Evolutionary conservation across 805 yeast genomes (phyloP), one percentile per base, ranked within the genome.

Genomic region (Wickerhamiella parazyma): DNA sequence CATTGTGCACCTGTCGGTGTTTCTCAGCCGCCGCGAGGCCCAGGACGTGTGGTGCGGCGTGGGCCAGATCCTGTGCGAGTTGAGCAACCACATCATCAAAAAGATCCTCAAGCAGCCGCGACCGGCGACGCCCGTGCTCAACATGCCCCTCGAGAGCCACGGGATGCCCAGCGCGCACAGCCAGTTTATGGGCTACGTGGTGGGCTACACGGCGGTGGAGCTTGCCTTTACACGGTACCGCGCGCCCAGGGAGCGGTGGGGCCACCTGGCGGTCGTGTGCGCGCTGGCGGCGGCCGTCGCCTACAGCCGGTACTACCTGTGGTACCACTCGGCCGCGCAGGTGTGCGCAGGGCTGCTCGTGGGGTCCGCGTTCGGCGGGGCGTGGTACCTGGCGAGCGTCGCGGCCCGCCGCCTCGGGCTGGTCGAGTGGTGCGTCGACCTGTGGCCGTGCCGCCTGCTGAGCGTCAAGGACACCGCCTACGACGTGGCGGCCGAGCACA

Each of bases 91-190:
- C 46, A 51, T 80, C 1, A 62, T 82, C 33, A 89, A 89, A 58
- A 66, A 68, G 17, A 31, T 73, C 1, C 60, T 85, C 33, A 74
- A 72, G 51, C 82, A 81, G 55, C 79, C 83, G 18, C 69, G 98
- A 48, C 98, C 98, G 0, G 26, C 41, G 9, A 42, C 50, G 5
- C 58, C 58, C 3, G 56, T 54, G 9, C 31, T 39, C 3, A 54
- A 54, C 20, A 51, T 54, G 54, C 56, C 58, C n/a, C 60, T 56
- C 2, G 56, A 80, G 49, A 77, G 80, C 0, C 86, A 79, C 58
- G 98, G 98, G 0, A 89, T 89, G 96, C 98, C 98, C 0, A 77
- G 87, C 42, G 95, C 98, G 1, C 98, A 89, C 61, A 76, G 95
- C 0, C 98, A 89, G 63, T 91, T 87, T 60, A 81, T 89, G 86